Percentiles rank a stretch among this genome's conserved stretches.
Evolutionary conservation across 2,329 filamentous ascomycete genomes (phyloP).

Genomic region (Didymella pinodella): DNA sequence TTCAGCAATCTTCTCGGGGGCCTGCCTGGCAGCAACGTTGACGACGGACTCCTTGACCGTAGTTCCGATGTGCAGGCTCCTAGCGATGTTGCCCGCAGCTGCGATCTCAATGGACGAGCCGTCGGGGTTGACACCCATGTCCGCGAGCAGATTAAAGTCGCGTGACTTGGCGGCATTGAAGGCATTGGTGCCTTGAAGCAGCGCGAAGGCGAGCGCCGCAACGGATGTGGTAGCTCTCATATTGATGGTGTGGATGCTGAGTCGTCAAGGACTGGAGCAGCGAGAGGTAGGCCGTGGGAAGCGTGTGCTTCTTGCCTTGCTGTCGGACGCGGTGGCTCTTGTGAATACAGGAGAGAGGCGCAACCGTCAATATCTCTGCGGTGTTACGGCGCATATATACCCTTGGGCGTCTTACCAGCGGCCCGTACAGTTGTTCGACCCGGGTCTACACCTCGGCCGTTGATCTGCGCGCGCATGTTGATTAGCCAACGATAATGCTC

Average conservation of each 20-base stretch:
- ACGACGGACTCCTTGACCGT: slow-evolving; percentile 4
- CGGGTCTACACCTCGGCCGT: slow-evolving; percentile 2
- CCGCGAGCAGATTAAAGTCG: slow-evolving; percentile 38
- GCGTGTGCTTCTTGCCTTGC: slow-evolving; percentile 1
- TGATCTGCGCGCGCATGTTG: slow-evolving; percentile 10
- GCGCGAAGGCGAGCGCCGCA: slow-evolving; percentile 37
- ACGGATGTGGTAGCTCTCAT: slow-evolving; percentile 37
- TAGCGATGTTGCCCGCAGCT: slow-evolving; percentile 6
- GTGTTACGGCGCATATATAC: slow-evolving; percentile 17
- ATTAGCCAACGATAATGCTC: slow-evolving; percentile 7
- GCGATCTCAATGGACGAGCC: slow-evolving; percentile 36
- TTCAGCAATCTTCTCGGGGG: slow-evolving; percentile 28
- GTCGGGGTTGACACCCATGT: slow-evolving; percentile 45
- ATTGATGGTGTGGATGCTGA: slow-evolving; percentile 5
- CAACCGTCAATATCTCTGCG: background rate
- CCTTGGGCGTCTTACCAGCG: background rate
- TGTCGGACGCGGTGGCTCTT: slow-evolving; percentile 12
- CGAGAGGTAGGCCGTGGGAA: slow-evolving; percentile 1
- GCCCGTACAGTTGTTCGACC: background rate
- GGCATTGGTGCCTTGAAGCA: slow-evolving; percentile 34
- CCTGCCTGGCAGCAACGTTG: slow-evolving; percentile 9
- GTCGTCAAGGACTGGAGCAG: background rate
- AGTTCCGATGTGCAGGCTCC: slow-evolving; percentile 23
- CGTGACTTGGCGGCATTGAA: slow-evolving; percentile 33
- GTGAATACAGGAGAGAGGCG: slow-evolving; percentile 8